A percentile compares a stretch with the other conserved stretches of the same genome.
Conservation (phyloP, 2,329 filamentous ascomycete species). For the Sporothrix globosa region DNA sequence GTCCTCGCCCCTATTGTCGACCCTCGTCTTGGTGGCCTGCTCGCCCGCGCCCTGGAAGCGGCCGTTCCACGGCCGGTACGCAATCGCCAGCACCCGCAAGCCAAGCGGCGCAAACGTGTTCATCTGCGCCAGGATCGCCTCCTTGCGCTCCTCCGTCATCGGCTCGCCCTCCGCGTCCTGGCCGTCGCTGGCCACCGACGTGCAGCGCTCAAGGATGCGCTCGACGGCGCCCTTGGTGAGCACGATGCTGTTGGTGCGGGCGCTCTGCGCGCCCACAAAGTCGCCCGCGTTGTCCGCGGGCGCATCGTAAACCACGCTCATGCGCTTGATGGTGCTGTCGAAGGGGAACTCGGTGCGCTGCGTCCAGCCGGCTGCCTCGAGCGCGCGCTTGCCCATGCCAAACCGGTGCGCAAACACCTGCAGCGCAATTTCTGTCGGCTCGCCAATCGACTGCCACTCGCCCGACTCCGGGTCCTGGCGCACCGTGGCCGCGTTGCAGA, state of each 20-base stretch:
- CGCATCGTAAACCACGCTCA: constrained; percentile 72
- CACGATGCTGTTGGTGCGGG: constrained; percentile 51
- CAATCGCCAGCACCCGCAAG: constrained; percentile 72
- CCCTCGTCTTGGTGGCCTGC: constrained; percentile 27
- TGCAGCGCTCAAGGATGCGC: constrained; percentile 61
- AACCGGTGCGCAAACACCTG: constrained; percentile 76
- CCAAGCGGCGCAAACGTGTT: constrained; percentile 66
- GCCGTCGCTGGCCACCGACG: constrained; percentile 49
- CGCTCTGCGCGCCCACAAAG: neutral
- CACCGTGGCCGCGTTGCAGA: constrained; percentile 68
- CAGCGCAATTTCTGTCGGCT: constrained; percentile 75
- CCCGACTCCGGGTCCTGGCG: constrained; percentile 57
- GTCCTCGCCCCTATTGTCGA: too few species aligned
- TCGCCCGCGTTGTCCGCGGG: constrained; percentile 44
- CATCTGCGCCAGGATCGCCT: constrained; percentile 57
- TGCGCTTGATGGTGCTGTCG: constrained; percentile 76
- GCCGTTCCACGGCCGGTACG: constrained; percentile 63
- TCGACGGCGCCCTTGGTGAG: constrained; percentile 68
- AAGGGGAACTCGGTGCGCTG: constrained; percentile 75
- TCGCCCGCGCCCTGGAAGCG: constrained; percentile 45
- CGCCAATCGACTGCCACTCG: constrained; percentile 68
- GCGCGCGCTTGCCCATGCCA: constrained; percentile 57
- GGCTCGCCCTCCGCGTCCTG: constrained; percentile 42
- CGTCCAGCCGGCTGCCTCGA: constrained; percentile 60
- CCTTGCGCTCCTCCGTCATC: constrained; percentile 57